Base-by-base conservation (phyloP, 495 filamentous ascomycete species). In the Tuber calosporum region DNA sequence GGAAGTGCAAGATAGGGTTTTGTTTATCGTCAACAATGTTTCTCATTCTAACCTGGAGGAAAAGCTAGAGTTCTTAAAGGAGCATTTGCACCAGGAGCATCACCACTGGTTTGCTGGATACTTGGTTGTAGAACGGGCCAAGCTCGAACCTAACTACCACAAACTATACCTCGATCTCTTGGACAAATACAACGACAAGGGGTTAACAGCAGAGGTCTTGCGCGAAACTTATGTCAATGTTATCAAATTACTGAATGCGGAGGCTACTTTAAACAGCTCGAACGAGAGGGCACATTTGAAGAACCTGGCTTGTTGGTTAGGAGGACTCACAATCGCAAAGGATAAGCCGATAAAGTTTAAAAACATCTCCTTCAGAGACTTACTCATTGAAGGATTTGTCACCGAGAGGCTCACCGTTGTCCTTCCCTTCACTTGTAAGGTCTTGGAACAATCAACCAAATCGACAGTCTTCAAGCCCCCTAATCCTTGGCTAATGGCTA, bases 401-500 rank as follows among this genome's bases (percentile, higher is more conserved):
- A 93, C 92, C 6, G 90, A 97, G 79, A 90, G 95, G 43, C 87
- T 98, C 53, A 87, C 94, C 67, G 88, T 97, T 48, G 93, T 94
- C 68, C 94, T 99, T 69, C 94, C 96, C 1, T 99, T 99, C 77
- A 93, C 94, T 66, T 98, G 95, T 87, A 97, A 97, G 81, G 92
- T 97, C 11, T 85, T 99, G 26, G 87, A 89, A 39, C 91, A 96
- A 81, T 93, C 91, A 6, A 87, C 86, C n/a, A 87, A 87, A 53
- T 98, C 96, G 1, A 92, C 88, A 19, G 90, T 98, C 20, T 98
- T 98, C 84, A 91, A 88, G 75, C 93, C 95, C 13, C 94, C 95
- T 19, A 98, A 97, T 80, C 95, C 95, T 15, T 99, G 95, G 95
- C 75, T 96, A 72, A 94, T 97, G 92, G 95, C 98, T 72, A 92